These are phyloP conservation scores for Piromyces finnis DNA, from an alignment of 192 early-diverging fungal species.

Conservation along the genomic window DNA sequence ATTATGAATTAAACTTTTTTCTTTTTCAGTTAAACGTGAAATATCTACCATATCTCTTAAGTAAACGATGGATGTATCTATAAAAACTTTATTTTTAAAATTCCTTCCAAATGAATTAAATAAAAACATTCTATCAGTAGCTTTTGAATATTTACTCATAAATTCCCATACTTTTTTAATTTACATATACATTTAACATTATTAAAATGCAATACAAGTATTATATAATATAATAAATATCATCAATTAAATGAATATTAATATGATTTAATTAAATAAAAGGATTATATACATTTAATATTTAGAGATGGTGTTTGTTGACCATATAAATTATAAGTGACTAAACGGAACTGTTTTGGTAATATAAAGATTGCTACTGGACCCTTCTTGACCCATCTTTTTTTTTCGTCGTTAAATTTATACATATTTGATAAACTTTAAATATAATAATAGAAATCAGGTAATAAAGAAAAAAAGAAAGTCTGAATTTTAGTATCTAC, in stretches of 20 bases:
- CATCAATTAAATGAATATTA: too few species aligned
- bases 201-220: too few species aligned
- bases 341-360: neutral
- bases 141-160: neutral
- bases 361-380: neutral
- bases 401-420: neutral
- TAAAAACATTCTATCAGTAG: neutral
- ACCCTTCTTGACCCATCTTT: neutral
- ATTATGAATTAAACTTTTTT: neutral
- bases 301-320: neutral
- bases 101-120: neutral
- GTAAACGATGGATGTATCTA: neutral
- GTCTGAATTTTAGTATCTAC: too few species aligned
- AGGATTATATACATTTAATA: neutral
- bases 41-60: neutral
- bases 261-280: too few species aligned
- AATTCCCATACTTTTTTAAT: neutral
- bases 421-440: neutral
- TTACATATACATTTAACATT: too few species aligned
- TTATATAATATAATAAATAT: too few species aligned
- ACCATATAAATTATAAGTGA: neutral
- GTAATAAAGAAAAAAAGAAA: too few species aligned
- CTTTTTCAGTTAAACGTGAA: neutral
- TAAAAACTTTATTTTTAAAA: neutral
- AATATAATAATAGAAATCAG: too few species aligned